Base-by-base conservation (phyloP, 2,329 filamentous ascomycete species). In the Fusarium virguliforme region DNA sequence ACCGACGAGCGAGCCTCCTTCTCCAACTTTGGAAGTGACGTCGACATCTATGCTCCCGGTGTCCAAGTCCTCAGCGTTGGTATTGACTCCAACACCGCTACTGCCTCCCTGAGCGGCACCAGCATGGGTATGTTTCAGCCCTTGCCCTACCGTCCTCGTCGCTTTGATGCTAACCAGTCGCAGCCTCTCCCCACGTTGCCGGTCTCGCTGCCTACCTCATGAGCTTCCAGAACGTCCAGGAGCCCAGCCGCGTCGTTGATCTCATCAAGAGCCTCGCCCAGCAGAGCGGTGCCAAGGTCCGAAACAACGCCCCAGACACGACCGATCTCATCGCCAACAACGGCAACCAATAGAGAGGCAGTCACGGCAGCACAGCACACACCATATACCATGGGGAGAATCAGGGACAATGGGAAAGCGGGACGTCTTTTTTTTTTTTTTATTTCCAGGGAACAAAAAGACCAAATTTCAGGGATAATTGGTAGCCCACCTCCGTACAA, bases 141-240 rank as follows among this genome's bases (percentile, higher is more conserved):
- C 22, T 2, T 15, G 6, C n/a, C n/a, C n/a, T 3, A 6, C 9
- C 10, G 18, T 24, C 35, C 24, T 46, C 32, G 22, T 22, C 28
- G 24, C 37, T 37, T 53, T 24, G 9, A 68, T 59, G 48, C 75
- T 77, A 57, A 75, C 54, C 32, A 15, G 13, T 48, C 13, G 28
- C 41, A 81, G 90, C 91, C 28, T 86, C 86, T 12, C 91, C 91
- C 2, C 90, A 92, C 77, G 85, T 93, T 60, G 86, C 89, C 53
- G 91, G 91, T 53, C 83, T 93, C 4, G 89, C 89, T 13, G 90
- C 90, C 30, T 93, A 93, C 80, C 81, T 93, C 34, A 89, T 93
- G 82, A 75, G 81, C 58, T 83, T 89, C 60, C 86, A 89, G 80
- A 74, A 79, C 59, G 78, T 90, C 67, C 82, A 79, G 8, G 79